Evolutionary conservation across 208 protist genomes (phyloP).

Genomic region (Acanthamoeba royreba): DNA sequence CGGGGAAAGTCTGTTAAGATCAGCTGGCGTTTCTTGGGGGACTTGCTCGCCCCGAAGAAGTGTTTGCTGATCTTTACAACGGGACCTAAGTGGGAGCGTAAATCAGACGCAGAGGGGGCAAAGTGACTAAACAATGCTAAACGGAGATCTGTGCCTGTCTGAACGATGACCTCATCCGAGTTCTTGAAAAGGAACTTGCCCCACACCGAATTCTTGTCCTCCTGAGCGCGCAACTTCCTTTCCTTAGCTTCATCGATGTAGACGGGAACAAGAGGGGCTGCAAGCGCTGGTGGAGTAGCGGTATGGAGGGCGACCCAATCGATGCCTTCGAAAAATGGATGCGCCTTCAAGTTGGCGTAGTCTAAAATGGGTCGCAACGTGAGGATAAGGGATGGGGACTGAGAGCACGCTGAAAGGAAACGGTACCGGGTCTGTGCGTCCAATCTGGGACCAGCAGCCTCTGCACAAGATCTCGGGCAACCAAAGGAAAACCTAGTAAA

Average conservation of each 20-base stretch:
- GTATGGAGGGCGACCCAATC: slow-evolving; percentile 68
- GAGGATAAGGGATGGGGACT: neutral
- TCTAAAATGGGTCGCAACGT: neutral
- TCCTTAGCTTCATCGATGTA: neutral
- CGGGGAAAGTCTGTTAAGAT: slow-evolving; percentile 66
- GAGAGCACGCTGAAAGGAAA: neutral
- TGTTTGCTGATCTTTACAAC: slow-evolving; percentile 57
- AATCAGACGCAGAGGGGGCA: neutral
- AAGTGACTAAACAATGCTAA: neutral
- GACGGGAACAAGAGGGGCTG: neutral
- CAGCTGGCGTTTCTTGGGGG: slow-evolving; percentile 59
- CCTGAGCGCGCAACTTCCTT: neutral
- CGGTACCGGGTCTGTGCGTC: neutral
- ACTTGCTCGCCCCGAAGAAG: slow-evolving; percentile 2
- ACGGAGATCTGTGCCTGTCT: neutral
- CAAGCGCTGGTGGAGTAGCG: neutral
- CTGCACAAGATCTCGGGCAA: slow-evolving; percentile 52
- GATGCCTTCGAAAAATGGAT: slow-evolving; percentile 80
- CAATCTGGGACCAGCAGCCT: slow-evolving; percentile 54
- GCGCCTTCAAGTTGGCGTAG: slow-evolving; percentile 67
- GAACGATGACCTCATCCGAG: neutral
- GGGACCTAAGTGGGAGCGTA: slow-evolving; percentile 28
- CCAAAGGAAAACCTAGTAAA: neutral
- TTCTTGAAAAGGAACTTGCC: slow-evolving; percentile 32
- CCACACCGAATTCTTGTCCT: neutral